These are phyloP conservation scores for Paecilomyces dactylethromorphus DNA, from an alignment of 2,329 filamentous ascomycete species.

Conservation along the genomic window DNA sequence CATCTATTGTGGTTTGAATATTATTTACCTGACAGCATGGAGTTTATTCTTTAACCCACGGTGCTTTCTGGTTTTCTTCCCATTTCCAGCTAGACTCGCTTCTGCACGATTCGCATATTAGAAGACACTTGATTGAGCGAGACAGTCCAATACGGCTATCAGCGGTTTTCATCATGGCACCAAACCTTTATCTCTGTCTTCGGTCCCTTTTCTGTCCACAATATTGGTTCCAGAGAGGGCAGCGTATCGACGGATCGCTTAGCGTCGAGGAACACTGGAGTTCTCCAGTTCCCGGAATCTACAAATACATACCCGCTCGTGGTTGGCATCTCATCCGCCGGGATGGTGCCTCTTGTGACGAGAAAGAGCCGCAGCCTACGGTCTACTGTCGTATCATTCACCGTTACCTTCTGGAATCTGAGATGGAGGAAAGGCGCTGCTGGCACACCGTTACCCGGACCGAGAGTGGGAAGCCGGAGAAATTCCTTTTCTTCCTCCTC, in stretches of 20 bases:
- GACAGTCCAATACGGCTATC: slow-evolving; percentile 9
- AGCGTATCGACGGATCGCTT: slow-evolving; percentile 30
- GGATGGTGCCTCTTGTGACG: slow-evolving; percentile 26
- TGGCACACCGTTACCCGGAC: slow-evolving; percentile 34
- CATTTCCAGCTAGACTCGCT: neutral
- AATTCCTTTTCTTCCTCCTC: slow-evolving; percentile 43
- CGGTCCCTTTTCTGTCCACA: slow-evolving; percentile 42
- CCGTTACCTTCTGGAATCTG: slow-evolving; percentile 42
- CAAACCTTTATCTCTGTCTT: slow-evolving; percentile 46
- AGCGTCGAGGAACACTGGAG: slow-evolving; percentile 44
- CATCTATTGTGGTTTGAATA: neutral
- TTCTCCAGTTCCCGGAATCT: slow-evolving; percentile 41
- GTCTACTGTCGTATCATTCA: slow-evolving; percentile 45
- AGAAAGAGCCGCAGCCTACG: slow-evolving; percentile 29
- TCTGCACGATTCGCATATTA: neutral
- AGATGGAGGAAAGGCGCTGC: slow-evolving; percentile 42
- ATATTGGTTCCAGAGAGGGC: slow-evolving; percentile 43
- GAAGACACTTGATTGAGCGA: slow-evolving; percentile 7
- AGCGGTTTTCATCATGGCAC: slow-evolving; percentile 34
- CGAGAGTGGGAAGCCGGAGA: slow-evolving; percentile 29
- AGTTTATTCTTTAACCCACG: slow-evolving; percentile 11
- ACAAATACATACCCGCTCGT: slow-evolving; percentile 44
- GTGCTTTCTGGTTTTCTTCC: neutral
- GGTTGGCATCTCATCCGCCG: slow-evolving; percentile 45
- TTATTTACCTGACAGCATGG: slow-evolving; percentile 5